A percentile compares a stretch with the other conserved stretches of the same genome.
These are phyloP conservation scores for Prosopis cineraria DNA, from an alignment of 306 rosid genomes.

Conservation along the genomic window DNA sequence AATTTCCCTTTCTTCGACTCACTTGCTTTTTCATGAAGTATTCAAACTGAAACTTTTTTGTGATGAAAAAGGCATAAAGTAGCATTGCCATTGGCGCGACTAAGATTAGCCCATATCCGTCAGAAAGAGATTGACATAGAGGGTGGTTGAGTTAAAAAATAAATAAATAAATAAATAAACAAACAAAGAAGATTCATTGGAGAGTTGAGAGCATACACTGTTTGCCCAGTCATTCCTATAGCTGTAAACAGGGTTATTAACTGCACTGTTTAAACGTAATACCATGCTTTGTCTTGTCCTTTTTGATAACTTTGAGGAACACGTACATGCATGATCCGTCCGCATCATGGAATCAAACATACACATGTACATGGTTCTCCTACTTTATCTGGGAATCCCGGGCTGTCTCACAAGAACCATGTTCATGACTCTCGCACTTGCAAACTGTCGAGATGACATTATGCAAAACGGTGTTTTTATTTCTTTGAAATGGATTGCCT, in stretches of 20 bases:
- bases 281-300: not conserved
- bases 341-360: not conserved
- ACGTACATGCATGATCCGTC: not conserved
- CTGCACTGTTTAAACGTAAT: not conserved
- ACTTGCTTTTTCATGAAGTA: not conserved
- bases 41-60: not conserved
- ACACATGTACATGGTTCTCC: not conserved
- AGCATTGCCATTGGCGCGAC: not conserved
- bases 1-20: not conserved
- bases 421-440: not conserved
- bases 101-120: not conserved
- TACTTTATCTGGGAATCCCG: not conserved
- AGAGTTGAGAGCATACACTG: too few relatives aligned
- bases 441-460: not conserved
- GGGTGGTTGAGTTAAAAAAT: not conserved
- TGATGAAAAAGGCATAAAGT: not conserved
- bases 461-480: not conserved
- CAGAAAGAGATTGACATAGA: not conserved
- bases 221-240: not conserved
- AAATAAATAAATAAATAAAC: too few relatives aligned
- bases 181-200: too few relatives aligned
- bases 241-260: not conserved
- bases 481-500: not conserved
- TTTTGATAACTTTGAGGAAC: not conserved
- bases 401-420: not conserved